Evolutionary conservation across 2,329 filamentous ascomycete species (phyloP), one percentile per base, ranked within the genome.

Genomic region (Fusarium musae): DNA sequence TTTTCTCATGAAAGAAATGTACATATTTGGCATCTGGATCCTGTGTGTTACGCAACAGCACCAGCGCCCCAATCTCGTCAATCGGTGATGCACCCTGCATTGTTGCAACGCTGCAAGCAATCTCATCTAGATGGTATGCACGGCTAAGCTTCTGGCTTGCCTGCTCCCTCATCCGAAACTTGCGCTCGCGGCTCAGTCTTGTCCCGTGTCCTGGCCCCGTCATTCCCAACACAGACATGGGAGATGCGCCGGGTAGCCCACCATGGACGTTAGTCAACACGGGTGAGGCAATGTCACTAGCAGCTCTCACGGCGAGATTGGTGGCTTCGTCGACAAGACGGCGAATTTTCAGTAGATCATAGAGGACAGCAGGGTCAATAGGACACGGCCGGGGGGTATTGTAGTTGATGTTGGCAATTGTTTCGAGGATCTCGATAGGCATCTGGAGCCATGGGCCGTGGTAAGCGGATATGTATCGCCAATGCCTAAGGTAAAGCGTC

Each of bases 1-100:
- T 95, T 87, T 96, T 96, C 82, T 97, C 93, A 82, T 96, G 93
- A 81, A 97, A 97, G 83, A 96, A 96, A 79, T 96, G 93, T n/a
- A 96, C 94, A 79, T 96, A 96, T 81, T 92, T 93, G 34, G 93
- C 94, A 78, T 96, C 93, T 47, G 86, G 82, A 78, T 95, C 91
- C 57, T 86, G 80, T n/a, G 89, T 86, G 68, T 89, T 91, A 69
- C 93, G 87, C 79, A 93, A 90, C 69, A 96, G 83, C 37, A 97
- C 93, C 69, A 92, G 85, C 10, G 88, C 86, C 5, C 92, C 93
- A 6, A 96, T 92, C 66, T 94, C 92, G 76, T 96, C 93, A 17
- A 97, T 84, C 1, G 92, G 90, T 23, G 92, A 93, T 2, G 93
- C 90, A 62, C 91, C 91, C 83, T 96, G 93, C 93, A 96, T 96